Evolutionary conservation across 192 early-diverging fungal genomes (phyloP).

Genomic region (Nowakowskiella sp.): DNA sequence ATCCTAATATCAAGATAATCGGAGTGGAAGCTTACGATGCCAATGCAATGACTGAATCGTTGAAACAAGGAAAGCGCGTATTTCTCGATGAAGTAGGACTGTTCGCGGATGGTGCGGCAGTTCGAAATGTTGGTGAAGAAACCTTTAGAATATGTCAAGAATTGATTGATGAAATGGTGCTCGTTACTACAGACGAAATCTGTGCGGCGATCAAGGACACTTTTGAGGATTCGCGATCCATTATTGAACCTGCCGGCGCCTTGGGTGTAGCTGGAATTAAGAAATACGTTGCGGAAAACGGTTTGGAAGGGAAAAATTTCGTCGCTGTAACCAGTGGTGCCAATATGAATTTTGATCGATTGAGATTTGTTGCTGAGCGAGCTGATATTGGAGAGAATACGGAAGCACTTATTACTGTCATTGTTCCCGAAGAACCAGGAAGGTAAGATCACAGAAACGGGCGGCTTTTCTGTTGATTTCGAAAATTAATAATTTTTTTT

Average conservation of each 20-base stretch:
- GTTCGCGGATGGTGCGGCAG: constrained; percentile 97
- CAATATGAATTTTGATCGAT: constrained; percentile 98
- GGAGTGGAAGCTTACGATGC: constrained; percentile 90
- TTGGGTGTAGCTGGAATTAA: constrained; percentile 81
- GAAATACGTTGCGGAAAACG: constrained; percentile 54
- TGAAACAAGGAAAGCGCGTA: constrained; percentile 58
- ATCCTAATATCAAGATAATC: constrained; percentile 80
- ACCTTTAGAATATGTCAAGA: constrained; percentile 70
- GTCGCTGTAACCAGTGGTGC: constrained; percentile 85
- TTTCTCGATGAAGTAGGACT: constrained; percentile 75
- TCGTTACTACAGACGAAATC: constrained; percentile 92
- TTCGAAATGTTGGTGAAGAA: constrained; percentile 83
- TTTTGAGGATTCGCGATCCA: constrained; percentile 81
- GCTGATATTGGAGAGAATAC: constrained; percentile 86
- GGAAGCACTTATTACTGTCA: constrained; percentile 84
- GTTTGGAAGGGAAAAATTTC: constrained; percentile 49
- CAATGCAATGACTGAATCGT: constrained; percentile 75
- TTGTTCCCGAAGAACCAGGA: constrained; percentile 89
- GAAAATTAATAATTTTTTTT: not conserved
- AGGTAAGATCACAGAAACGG: constrained; percentile 26
- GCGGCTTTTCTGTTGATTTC: not conserved
- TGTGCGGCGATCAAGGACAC: constrained; percentile 61
- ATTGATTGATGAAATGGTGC: constrained; percentile 84
- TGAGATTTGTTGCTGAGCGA: constrained; percentile 96
- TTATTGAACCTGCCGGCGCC: constrained; percentile 95